Base-by-base conservation (phyloP, 1,139 yeast species). In the Pneumocystis murina region DNA sequence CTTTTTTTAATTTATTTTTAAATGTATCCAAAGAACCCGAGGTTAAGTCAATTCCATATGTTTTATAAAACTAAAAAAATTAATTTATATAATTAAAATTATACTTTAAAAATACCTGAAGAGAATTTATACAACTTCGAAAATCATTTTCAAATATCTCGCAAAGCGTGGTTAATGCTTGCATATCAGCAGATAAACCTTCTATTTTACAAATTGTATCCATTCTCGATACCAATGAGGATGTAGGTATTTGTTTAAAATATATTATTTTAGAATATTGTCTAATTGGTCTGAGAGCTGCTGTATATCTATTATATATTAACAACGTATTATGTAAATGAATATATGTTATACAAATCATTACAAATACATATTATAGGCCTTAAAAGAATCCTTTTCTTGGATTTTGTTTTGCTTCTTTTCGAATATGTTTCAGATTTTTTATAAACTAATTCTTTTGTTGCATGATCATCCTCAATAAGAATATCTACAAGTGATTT, bases 351-450 rank as follows among this genome's bases (percentile, higher is more conserved):
- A 71, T 86, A 91, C 0, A 86, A 80, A 71, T 92, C 96, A 72
- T 92, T 92, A 72, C 97, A 95, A 65, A 92, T 83, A 62, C 96
- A 92, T 63, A 92, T 87, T 28, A 92, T 89, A 0, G 98, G 98
- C 68, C 98, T 78, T 68, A 80, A 78, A 61, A 91, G 74, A 3
- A 84, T 75, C 59, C 77, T 79, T 24, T 48, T 48, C 17, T 48
- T 48, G 66, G 69, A 72, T 63, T 67, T 72, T 71, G 69, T 62
- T 33, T 67, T 65, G 59, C 70, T 72, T 69, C 72, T 70, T 66
- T 73, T 68, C 58, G 68, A 69, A 63, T 69, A 66, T 64, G 69
- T 67, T 40, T 61, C 67, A 8, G 66, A 61, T 3, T 59, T 58
- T 61, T 71, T 66, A 43, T 68, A 63, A 62, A 62, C 63, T 62